Conservation (phyloP, 2,329 filamentous ascomycete species). For the Alternaria angustiovoidea region DNA sequence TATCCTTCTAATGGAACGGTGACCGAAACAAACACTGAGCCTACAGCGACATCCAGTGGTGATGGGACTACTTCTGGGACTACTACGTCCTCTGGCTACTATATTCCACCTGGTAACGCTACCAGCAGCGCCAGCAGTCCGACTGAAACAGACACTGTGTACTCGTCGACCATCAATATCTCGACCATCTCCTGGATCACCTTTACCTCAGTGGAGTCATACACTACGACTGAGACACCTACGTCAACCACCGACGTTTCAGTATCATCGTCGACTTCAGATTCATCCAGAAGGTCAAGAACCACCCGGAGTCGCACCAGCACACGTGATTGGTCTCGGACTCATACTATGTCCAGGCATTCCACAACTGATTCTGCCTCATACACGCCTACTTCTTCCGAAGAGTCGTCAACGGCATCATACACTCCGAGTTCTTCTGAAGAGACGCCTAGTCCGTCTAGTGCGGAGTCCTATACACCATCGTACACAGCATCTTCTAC, state of each 20-base stretch:
- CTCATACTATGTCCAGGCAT: slow-evolving; percentile 5
- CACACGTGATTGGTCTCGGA: slow-evolving; percentile 11
- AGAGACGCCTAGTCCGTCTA: background rate
- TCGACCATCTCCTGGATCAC: slow-evolving; percentile 12
- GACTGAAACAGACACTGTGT: slow-evolving; percentile 1
- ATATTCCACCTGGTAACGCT: slow-evolving; percentile 10
- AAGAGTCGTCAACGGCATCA: background rate
- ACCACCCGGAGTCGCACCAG: background rate
- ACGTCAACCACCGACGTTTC: slow-evolving; percentile 2
- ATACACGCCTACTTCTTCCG: background rate
- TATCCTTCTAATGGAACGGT: slow-evolving; percentile 10
- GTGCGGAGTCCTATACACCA: background rate
- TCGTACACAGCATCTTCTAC: background rate
- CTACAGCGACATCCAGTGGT: slow-evolving; percentile 6
- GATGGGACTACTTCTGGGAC: background rate
- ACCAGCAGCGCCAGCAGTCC: slow-evolving; percentile 2
- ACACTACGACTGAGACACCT: background rate
- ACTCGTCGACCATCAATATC: slow-evolving; percentile 3
- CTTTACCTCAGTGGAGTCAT: slow-evolving; percentile 7
- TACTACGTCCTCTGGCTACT: slow-evolving; percentile 14
- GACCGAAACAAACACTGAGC: slow-evolving; percentile 5
- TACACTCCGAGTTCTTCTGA: background rate
- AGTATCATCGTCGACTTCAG: background rate
- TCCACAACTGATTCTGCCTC: background rate
- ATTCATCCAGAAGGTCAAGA: background rate